Evolutionary conservation across 768 basidiomycete species (phyloP), one percentile per base, ranked within the genome.

Genomic region (Cystobasidium tubakii): DNA sequence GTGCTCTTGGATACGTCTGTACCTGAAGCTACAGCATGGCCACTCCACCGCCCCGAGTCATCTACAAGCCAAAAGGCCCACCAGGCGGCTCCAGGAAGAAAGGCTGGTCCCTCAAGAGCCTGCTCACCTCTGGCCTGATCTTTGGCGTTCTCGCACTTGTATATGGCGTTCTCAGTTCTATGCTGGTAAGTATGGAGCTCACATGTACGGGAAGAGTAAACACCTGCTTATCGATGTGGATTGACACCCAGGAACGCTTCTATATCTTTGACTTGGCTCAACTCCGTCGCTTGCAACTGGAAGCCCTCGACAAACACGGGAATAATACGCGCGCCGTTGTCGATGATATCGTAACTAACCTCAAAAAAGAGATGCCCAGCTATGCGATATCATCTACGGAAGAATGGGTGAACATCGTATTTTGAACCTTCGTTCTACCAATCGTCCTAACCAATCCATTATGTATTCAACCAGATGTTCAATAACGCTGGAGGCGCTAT

Each of bases 401-500:
- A 53, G 74, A 75, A 64, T 75, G 74, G 74, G 66, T 71, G 39
- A 27, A 54, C 9, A 44, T n/a, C n/a, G n/a, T 19, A 55, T 29
- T 27, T 60, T 29, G 57, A 7, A 23, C 53, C n/a, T n/a, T n/a
- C n/a, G n/a, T n/a, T n/a, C n/a, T n/a, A n/a, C n/a, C n/a, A n/a
- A n/a, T n/a, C n/a, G n/a, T n/a, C n/a, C n/a, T n/a, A n/a, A n/a
- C n/a, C n/a, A 60, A 60, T 27, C 2, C 29, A 25, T 21, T 29
- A 25, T 17, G 9, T 34, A 25, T 17, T 29, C 27, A 3, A 4
- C 6, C 36, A 71, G 95, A 86, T 96, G 29, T 90, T 95, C 82
- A 97, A 88, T 84, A 98, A 97, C 78, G 94, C 95, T 0, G 96
- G 94, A 13, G 96, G 96, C 0, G 75, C 78, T 13, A 80, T 78